Conservation (phyloP, 257 asterid genomes). For the Verbascum thapsus region DNA sequence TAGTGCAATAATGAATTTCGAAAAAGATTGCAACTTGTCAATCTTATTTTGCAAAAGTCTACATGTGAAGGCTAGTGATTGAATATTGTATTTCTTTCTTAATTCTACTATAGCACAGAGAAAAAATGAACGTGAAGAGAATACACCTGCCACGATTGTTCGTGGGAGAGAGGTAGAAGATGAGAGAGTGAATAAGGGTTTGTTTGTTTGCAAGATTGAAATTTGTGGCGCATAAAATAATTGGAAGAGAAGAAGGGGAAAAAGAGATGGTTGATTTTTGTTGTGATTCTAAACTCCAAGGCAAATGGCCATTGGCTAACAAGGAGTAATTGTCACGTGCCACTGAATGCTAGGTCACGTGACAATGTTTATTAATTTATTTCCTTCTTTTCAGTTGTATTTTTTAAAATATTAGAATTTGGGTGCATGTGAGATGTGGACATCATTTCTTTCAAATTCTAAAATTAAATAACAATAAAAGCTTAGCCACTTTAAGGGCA, state of each 20-base stretch:
- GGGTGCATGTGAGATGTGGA: background rate
- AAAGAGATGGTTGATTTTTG: slow-evolving; percentile 16
- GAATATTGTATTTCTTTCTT: background rate
- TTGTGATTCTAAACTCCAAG: slow-evolving; percentile 12
- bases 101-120: background rate
- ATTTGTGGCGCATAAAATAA: background rate
- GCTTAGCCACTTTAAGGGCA: too few relatives aligned
- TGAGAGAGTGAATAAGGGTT: slow-evolving; percentile 14
- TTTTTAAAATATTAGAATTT: background rate
- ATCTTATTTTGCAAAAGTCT: too few relatives aligned
- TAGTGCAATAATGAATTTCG: slow-evolving; percentile 31
- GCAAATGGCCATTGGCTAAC: slow-evolving; percentile 22
- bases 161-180: slow-evolving; percentile 16
- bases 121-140: slow-evolving; percentile 26
- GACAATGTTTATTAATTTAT: slow-evolving; percentile 3
- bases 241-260: slow-evolving; percentile 24
- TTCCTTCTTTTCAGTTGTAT: background rate
- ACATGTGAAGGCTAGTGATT: slow-evolving; percentile 6
- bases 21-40: slow-evolving; percentile 32
- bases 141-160: slow-evolving; percentile 36
- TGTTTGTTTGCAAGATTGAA: slow-evolving; percentile 22
- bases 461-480: background rate
- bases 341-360: slow-evolving; percentile 13
- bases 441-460: background rate
- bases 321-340: slow-evolving; percentile 18